phyloP scores from a whole-genome alignment of 805 yeast species.

The Candida taoyuanica region DNA sequence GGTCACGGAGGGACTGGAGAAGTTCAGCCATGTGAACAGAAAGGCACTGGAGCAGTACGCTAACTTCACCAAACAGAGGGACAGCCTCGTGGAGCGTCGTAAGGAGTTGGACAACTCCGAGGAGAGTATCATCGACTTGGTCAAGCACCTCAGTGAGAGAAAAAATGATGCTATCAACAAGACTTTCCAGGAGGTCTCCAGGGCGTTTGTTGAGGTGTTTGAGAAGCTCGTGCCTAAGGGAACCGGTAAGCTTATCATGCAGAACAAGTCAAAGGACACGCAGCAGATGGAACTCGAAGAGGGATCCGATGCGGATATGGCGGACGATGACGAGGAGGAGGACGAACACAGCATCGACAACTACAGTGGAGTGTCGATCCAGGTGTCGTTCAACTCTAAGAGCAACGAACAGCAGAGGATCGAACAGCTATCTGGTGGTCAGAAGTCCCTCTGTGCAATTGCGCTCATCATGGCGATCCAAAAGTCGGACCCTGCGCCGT shows the following conservation, averaged over 20 bases:
- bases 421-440: slow-evolving; percentile 95
- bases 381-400: slow-evolving; percentile 85
- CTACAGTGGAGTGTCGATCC: slow-evolving; percentile 77
- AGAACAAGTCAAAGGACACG: slow-evolving; percentile 13
- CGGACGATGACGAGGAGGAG: slow-evolving; percentile 18
- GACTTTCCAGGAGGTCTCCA: slow-evolving; percentile 73
- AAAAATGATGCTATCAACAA: slow-evolving; percentile 78
- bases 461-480: slow-evolving; percentile 92
- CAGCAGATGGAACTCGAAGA: slow-evolving; percentile 22
- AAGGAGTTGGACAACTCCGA: slow-evolving; percentile 67
- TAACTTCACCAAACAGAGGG: slow-evolving; percentile 68
- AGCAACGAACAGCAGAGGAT: slow-evolving; percentile 80
- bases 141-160: slow-evolving; percentile 63
- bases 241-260: slow-evolving; percentile 68
- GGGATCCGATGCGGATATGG: slow-evolving; percentile 22
- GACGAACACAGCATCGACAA: slow-evolving; percentile 36
- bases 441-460: slow-evolving; percentile 93
- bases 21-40: slow-evolving; percentile 75
- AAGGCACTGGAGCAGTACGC: slow-evolving; percentile 83
- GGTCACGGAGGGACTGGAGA: slow-evolving; percentile 52
- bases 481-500: slow-evolving; percentile 94
- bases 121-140: slow-evolving; percentile 66
- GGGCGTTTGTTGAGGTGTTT: slow-evolving; percentile 69
- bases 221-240: slow-evolving; percentile 82
- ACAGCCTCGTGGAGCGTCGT: slow-evolving; percentile 59